Evolutionary conservation across 495 filamentous ascomycete species (phyloP), one percentile per base, ranked within the genome.

Genomic region (Trypethelium eluteriae): DNA sequence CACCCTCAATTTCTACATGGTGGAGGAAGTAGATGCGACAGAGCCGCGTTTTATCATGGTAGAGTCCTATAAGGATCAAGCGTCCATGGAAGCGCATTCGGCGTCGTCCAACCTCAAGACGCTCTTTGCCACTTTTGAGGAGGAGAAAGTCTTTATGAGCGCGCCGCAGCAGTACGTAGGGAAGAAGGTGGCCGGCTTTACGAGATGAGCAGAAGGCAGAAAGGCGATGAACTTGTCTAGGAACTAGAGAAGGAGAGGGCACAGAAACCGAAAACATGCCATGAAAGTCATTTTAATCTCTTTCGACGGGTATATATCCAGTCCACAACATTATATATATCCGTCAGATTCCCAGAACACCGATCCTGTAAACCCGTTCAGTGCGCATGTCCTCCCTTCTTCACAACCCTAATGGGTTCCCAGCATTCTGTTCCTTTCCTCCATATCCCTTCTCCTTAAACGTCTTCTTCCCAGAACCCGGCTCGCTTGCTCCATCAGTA

Each of bases 391-490:
- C 5, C 5, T 53, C 25, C 49, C 49, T 18, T 5, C 5, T 14
- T 53, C 14, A 59, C 32, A 59, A 36, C 32, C 53, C 53, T 32
- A 59, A 36, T 14, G 53, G 53, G 36, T 59, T 59, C 18, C 53
- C 53, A 6, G 53, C 53, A 18, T 18, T 59, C 18, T 59, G 53
- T 10, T 59, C 53, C 18, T 59, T 59, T 7, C 53, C 53, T n/a
- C 53, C 53, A 59, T 59, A 59, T 10, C 53, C 4, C 53, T 59
- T 59, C 32, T 59, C 53, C 32, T 59, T 59, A 18, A 59, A 59
- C 18, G n/a, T 34, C 53, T 59, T 59, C 53, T 59, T 59, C 32
- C 53, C 53, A 18, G 53, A 18, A 9, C 53, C 53, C 3, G 53
- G 53, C 14, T 59, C 53, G 14, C 53, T 59, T 32, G 53, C 53